Evolutionary conservation across 129 eudicot genomes (phyloP).

Genomic region (Flaveria trinervia): DNA sequence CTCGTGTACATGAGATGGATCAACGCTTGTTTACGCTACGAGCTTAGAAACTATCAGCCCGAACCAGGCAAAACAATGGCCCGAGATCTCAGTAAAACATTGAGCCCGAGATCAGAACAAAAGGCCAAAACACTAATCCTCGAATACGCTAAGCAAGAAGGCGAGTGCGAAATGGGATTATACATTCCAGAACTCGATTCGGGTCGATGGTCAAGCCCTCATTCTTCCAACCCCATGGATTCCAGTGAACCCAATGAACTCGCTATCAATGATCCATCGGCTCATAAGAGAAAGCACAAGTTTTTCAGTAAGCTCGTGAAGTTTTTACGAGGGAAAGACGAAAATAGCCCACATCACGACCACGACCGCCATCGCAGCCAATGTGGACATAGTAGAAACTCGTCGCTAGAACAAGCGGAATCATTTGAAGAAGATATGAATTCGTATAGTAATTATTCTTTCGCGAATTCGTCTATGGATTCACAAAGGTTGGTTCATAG

Average conservation of each 20-base stretch:
- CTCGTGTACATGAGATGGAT: slow-evolving; percentile 94
- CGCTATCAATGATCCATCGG: slow-evolving; percentile 19
- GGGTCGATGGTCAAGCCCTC: slow-evolving; percentile 73
- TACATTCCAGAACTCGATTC: slow-evolving; percentile 49
- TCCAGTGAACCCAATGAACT: slow-evolving; percentile 54
- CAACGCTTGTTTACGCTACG: slow-evolving; percentile 81
- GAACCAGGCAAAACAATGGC: slow-evolving; percentile 64
- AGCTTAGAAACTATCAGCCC: slow-evolving; percentile 69
- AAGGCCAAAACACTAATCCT: slow-evolving; percentile 77
- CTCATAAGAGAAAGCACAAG: slow-evolving; percentile 40
- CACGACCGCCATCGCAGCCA: slow-evolving; percentile 17
- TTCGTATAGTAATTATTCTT: slow-evolving; percentile 35
- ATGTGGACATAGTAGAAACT: slow-evolving; percentile 31
- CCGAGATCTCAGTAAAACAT: slow-evolving; percentile 70
- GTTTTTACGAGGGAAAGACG: slow-evolving; percentile 52
- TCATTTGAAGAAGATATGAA: slow-evolving; percentile 36
- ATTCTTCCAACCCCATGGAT: slow-evolving; percentile 58
- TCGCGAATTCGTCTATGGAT: slow-evolving; percentile 43
- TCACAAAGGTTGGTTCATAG: slow-evolving; percentile 35
- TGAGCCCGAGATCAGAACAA: slow-evolving; percentile 72
- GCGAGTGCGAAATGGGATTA: slow-evolving; percentile 37
- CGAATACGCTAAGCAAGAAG: slow-evolving; percentile 71
- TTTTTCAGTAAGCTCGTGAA: slow-evolving; percentile 56
- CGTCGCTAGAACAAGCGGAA: slow-evolving; percentile 36
- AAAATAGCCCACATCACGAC: background rate